Evolutionary conservation across 1,139 yeast genomes (phyloP).

Genomic region (Spathaspora sp.): DNA sequence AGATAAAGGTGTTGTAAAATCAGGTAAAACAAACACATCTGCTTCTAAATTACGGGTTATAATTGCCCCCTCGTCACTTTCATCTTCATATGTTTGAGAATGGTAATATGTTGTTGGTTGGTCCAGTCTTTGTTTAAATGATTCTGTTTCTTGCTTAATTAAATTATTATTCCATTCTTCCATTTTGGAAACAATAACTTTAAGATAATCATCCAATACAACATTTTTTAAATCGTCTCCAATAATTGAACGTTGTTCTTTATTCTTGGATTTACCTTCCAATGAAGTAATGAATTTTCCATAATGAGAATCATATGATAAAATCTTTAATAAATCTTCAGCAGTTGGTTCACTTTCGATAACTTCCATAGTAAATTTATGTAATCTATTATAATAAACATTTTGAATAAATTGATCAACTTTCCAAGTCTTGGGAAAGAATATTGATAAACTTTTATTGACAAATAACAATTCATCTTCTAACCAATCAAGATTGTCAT

Average conservation of each 20-base stretch:
- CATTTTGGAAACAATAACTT: constrained; percentile 67
- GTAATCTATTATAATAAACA: constrained; percentile 68
- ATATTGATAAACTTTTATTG: constrained; percentile 53
- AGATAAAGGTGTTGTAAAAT: constrained; percentile 54
- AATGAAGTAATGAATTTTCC: constrained; percentile 35
- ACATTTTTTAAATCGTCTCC: constrained; percentile 69
- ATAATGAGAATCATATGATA: constrained; percentile 77
- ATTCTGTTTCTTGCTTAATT: constrained; percentile 59
- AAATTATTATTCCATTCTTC: constrained; percentile 79
- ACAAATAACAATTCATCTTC: constrained; percentile 76
- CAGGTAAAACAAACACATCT: constrained; percentile 64
- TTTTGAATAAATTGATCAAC: constrained; percentile 61
- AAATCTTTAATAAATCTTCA: constrained; percentile 56
- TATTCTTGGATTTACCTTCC: constrained; percentile 33
- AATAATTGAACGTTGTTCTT: constrained; percentile 50
- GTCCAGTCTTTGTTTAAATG: constrained; percentile 58
- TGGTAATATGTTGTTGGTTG: constrained; percentile 66
- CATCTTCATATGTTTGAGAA: constrained; percentile 42
- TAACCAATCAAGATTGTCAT: constrained; percentile 79
- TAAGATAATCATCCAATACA: constrained; percentile 69
- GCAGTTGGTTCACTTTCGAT: constrained; percentile 76
- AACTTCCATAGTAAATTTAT: constrained; percentile 59
- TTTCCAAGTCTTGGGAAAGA: constrained; percentile 73
- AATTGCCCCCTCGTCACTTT: constrained; percentile 53
- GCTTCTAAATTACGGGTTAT: constrained; percentile 64